A percentile compares a stretch with the other conserved stretches of the same genome.
Evolutionary conservation across 2,329 filamentous ascomycete species (phyloP).

Genomic region (Cladosporium phlei): DNA sequence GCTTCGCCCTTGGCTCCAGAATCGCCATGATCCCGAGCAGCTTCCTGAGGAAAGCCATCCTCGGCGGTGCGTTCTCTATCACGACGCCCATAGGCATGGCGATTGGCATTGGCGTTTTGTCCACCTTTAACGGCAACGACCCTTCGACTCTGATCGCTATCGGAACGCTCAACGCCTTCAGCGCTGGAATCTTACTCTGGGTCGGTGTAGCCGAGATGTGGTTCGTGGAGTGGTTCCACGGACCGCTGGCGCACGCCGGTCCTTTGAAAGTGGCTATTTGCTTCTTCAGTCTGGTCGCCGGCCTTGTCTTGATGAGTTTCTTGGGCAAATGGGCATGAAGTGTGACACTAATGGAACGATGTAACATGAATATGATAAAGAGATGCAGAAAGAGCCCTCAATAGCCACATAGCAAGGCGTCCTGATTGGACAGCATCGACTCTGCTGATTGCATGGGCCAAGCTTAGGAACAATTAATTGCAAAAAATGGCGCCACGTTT

Average conservation of each 20-base stretch:
- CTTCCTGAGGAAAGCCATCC: constrained; percentile 50
- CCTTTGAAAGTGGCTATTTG: constrained; percentile 45
- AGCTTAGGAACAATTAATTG: too few species aligned
- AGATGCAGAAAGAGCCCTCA: too few species aligned
- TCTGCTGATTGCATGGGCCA: too few species aligned
- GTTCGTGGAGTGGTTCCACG: constrained; percentile 65
- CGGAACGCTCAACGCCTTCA: constrained; percentile 68
- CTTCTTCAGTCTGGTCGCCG: constrained; percentile 52
- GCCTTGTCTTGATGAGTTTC: constrained; percentile 65
- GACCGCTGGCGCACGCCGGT: constrained; percentile 45
- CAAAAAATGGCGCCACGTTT: not conserved
- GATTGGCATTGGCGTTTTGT: constrained; percentile 68
- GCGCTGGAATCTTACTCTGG: constrained; percentile 73
- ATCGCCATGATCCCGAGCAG: constrained; percentile 56
- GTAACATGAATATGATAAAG: too few species aligned
- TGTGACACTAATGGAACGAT: too few species aligned
- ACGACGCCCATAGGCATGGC: constrained; percentile 76
- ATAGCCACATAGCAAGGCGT: too few species aligned
- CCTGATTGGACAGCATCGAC: too few species aligned
- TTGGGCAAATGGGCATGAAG: constrained; percentile 72
- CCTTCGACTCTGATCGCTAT: constrained; percentile 64
- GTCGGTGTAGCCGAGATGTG: constrained; percentile 77
- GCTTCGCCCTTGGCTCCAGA: constrained; percentile 61
- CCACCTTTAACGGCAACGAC: constrained; percentile 69
- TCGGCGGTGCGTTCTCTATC: constrained; percentile 62